Base-by-base conservation (phyloP, 345 rosid genomes). In the Sisymbrium irio region DNA sequence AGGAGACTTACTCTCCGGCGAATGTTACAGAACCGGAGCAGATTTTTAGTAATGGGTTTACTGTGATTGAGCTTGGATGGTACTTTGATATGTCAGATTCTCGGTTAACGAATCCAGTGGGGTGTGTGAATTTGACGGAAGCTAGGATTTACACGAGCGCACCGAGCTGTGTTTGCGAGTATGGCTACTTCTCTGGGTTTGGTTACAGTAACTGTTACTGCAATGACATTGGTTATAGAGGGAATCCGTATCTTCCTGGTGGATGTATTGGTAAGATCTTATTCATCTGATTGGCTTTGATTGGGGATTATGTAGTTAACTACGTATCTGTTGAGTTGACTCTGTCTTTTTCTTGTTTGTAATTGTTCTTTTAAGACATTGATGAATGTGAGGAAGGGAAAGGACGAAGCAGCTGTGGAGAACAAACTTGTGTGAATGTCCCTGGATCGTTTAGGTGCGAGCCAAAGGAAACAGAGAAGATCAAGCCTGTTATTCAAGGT, bases 51-150 rank as follows among this genome's bases (percentile, higher is more conserved):
- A 60, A 61, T 30, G 69, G 69, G 20, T 68, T 19, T 60, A 61
- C 65, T 15, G 74, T 75, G 2, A 7, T 68, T 37, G 76, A 71
- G 56, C 69, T 83, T 40, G 84, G 77, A 14, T 83, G 85, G 87
- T 41, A 33, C 18, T 47, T 83, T 39, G 74, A 49, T 60, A 15
- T 45, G 40, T 47, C 68, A 20, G 57, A 32, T 60, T 8, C 62
- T 75, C 45, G 58, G 17, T 37, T 32, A 3, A 28, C 15, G 22
- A 36, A 30, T 30, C 61, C 62, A 19, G 17, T 32, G 39, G 62
- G 57, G 20, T 75, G 79, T 67, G 28, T 15, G 22, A 68, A 61
- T 69, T 30, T 30, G 33, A 30, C 33, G 33, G 33, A 30, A 30
- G 6, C 33, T 30, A 4, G 33, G 33, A 30, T 30, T 30, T 30